phyloP scores from a whole-genome alignment of 2,329 filamentous ascomycete species.

The Colletotrichum sp. region DNA sequence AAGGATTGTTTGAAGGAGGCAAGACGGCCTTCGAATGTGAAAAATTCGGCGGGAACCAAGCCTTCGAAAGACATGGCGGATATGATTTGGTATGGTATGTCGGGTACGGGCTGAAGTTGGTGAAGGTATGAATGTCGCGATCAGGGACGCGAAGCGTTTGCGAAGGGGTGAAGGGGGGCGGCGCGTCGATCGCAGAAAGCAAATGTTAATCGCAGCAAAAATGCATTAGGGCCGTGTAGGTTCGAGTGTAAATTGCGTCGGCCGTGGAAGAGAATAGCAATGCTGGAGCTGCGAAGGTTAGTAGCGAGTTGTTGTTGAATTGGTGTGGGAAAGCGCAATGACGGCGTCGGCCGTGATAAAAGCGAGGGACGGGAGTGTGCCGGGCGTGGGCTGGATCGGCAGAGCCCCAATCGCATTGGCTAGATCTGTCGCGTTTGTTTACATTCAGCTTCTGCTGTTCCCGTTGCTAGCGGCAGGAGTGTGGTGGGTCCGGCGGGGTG shows the following conservation, averaged over 20 bases:
- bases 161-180: neutral
- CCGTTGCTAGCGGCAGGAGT: slow-evolving; percentile 18
- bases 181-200: slow-evolving; percentile 17
- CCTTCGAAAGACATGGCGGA: slow-evolving; percentile 22
- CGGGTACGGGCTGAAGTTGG: neutral
- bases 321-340: neutral
- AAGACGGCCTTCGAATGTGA: slow-evolving; percentile 77
- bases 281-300: neutral
- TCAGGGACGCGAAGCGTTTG: neutral
- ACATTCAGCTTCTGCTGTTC: slow-evolving; percentile 17
- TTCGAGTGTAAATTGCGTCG: neutral
- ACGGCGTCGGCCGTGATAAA: neutral
- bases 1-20: slow-evolving; percentile 77
- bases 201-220: slow-evolving; percentile 11
- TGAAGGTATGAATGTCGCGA: neutral
- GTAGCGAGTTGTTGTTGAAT: neutral
- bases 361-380: neutral
- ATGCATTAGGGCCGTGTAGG: slow-evolving; percentile 7
- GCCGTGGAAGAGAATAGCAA: neutral
- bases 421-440: slow-evolving; percentile 23
- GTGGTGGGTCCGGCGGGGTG: slow-evolving; percentile 20
- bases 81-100: neutral
- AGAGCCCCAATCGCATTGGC: slow-evolving; percentile 7
- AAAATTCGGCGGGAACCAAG: slow-evolving; percentile 45
- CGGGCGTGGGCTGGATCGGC: neutral